Evolutionary conservation across 2,329 filamentous ascomycete species (phyloP), one percentile per base, ranked within the genome.

Genomic region (Rhynchosporium agropyri): DNA sequence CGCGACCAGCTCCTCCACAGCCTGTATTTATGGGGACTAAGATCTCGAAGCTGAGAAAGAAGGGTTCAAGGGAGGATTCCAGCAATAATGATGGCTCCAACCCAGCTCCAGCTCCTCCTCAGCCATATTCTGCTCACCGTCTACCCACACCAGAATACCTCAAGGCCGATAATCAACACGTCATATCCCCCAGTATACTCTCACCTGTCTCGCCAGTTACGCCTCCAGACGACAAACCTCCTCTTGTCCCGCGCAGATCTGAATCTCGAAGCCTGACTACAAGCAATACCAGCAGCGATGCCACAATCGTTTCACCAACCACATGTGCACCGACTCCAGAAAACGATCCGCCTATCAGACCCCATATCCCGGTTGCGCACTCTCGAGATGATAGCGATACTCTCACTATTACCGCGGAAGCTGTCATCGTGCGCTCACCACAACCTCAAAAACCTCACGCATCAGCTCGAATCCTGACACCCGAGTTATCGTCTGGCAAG

Each of bases 21-120:
- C 68, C 69, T 60, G 68, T 69, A 53, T 68, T 69, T 48, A 73
- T 74, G 71, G 71, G 71, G 58, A 68, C 65, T 62, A 73, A 71
- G 59, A 46, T 72, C 49, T 67, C 71, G 36, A 73, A 72, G 61
- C 63, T 73, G 60, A 72, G 66, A 65, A 68, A 67, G 26, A 71
- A 69, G 66, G 68, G 67, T 58, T 65, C 70, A 59, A 65, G 62
- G 59, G 63, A 66, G 51, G 68, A 68, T 40, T 61, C 59, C 59
- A 60, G 26, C 40, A 38, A 51, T 28, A 48, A 51, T 50, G 61
- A 63, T 38, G 48, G 46, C 20, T 65, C 65, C 8, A 61, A 28
- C 54, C 63, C 65, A 43, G 60, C 68, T 62, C 63, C 65, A n/a
- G 13, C 8, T 43, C 40, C 40, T 46, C 49, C 65, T 50, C 54